Evolutionary conservation across 202 grass and related monocot genomes (phyloP), one percentile per base, ranked within the genome.

Genomic region (Setaria italica): DNA sequence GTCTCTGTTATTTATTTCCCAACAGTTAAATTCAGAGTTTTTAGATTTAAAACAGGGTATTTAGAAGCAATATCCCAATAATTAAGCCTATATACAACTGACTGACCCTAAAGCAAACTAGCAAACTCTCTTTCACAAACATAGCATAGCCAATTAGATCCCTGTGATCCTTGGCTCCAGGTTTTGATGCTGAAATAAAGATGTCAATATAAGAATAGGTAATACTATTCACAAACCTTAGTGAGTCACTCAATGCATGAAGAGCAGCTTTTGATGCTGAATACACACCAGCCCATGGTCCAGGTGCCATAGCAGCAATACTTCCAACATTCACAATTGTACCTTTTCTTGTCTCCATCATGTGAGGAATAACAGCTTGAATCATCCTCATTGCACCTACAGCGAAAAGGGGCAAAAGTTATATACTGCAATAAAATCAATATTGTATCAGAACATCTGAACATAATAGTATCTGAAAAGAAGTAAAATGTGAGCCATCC

Each of bases 251-350:
- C 79, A 99, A 86, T 70, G 96, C 96, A 80, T 99, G 96, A 74
- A 99, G 74, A 55, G 91, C 93, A 65, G 96, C 86, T 91, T 98
- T 98, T 33, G 96, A 98, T 42, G 96, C 91, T 30, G 93, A 88
- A 82, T 98, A 98, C 33, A 84, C 93, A 67, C 96, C 96, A 47
- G 91, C 96, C 96, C 96, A 98, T 14, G 96, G 96, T 88, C 96
- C 96, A 83, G 96, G 90, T 67, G 91, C 96, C 82, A 99, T 81
- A 58, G 93, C 93, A 66, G 84, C 15, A 56, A 99, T 71, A 77
- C 93, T 95, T 78, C 96, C 96, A 55, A 98, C 90, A 92, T 95
- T 99, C 67, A 99, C 90, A 30, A 95, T 95, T 53, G 86, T 95
- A 67, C 96, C 96, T 80, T 88, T 83, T 73, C 83, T 90, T 79